Base-by-base conservation (phyloP, 2,329 filamentous ascomycete genomes). In the Mariannaea elegans region DNA sequence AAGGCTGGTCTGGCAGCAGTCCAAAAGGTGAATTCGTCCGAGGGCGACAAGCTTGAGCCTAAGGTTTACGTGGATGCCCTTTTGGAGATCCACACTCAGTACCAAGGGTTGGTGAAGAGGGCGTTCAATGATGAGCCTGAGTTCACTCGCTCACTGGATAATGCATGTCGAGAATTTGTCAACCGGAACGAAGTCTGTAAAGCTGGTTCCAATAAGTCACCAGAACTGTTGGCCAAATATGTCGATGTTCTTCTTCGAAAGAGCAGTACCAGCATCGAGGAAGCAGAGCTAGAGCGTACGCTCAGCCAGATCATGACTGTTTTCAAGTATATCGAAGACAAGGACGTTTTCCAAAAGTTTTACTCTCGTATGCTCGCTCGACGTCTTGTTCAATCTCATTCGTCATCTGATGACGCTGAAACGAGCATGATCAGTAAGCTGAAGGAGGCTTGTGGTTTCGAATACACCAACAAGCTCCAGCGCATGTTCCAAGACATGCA, bases 401-500 rank as follows among this genome's bases (percentile, higher is more conserved):
- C 95, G 0, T 95, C 95, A 3, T 97, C 94, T 2, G 94, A 97
- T 68, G 95, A 99, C 78, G 94, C 95, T 2, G 95, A 99, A 82
- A 97, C 93, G 0, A 97, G 93, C 80, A 99, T 99, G 95, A 99
- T 99, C 77, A 94, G 92, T 81, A 99, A 98, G 80, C 84, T 99
- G 67, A 99, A 99, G 82, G 95, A 99, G 74, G 94, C 95, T 0
- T 98, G 95, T 73, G 95, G 95, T 71, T 99, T 97, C 69, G 95
- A 99, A 77, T 99, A 99, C 79, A 99, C 95, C 68, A 99, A 98
- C 84, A 98, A 98, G 81, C 86, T 99, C 44, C 94, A 98, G 81
- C 93, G 96, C 73, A 99, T 99, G 95, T 99, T 98, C 86, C 94
- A 98, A 76, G 95, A 99, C 74, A 97, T 99, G 83, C 95, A 99